Evolutionary conservation across 2,329 filamentous ascomycete genomes (phyloP).

Genomic region (Aureobasidium lini): DNA sequence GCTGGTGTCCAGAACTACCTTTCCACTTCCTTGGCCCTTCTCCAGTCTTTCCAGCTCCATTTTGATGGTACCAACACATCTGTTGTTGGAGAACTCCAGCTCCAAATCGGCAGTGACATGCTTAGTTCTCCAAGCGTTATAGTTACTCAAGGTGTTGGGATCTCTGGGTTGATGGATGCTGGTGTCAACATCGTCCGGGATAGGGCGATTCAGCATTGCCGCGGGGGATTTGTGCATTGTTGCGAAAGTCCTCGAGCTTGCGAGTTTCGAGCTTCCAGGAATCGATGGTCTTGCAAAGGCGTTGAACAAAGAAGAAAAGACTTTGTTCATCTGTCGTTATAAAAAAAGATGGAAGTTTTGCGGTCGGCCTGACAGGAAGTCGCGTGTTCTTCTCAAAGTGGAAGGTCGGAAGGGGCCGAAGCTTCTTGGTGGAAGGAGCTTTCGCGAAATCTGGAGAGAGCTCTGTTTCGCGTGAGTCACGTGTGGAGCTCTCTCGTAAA

Average conservation of each 20-base stretch:
- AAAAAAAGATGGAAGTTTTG: not conserved
- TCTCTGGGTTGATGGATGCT: constrained; percentile 43
- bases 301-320: not conserved
- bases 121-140: constrained; percentile 75
- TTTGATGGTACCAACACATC: constrained; percentile 67
- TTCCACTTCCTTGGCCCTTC: constrained; percentile 52
- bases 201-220: constrained; percentile 15
- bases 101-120: constrained; percentile 77
- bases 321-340: constrained; percentile 1
- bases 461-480: constrained; percentile 2
- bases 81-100: constrained; percentile 75
- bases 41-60: constrained; percentile 72
- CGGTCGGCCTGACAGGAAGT: not conserved
- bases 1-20: constrained; percentile 82
- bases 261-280: not conserved
- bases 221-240: constrained; percentile 18
- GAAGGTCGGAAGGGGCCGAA: constrained; percentile 8
- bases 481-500: constrained; percentile 9
- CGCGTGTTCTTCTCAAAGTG: constrained; percentile 8
- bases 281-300: not conserved
- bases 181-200: constrained; percentile 14
- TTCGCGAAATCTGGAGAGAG: not conserved
- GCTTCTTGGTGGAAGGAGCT: not conserved
- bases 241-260: not conserved
- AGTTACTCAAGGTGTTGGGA: constrained; percentile 87